Conservation (phyloP, 2,329 filamentous ascomycete genomes). For the Verticillium isaacii region DNA sequence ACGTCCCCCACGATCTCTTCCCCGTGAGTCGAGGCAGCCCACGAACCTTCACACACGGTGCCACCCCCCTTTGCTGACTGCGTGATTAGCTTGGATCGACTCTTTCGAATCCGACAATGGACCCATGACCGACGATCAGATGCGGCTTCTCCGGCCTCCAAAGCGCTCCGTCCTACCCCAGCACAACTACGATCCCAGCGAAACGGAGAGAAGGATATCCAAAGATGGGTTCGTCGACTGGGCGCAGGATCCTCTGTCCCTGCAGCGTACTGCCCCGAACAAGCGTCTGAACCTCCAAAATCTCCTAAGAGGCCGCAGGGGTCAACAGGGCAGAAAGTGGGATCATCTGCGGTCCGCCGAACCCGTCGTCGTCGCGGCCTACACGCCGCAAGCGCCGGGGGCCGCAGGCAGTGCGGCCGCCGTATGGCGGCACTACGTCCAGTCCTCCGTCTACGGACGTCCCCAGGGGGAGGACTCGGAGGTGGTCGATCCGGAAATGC, state of each 20-base stretch:
- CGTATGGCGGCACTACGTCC: slow-evolving; percentile 50
- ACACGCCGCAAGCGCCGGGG: slow-evolving; percentile 31
- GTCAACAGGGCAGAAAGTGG: slow-evolving; percentile 50
- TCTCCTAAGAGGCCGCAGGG: slow-evolving; percentile 41
- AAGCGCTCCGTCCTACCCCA: slow-evolving; percentile 31
- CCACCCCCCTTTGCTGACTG: background rate
- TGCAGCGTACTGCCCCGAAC: slow-evolving; percentile 24
- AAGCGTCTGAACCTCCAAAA: slow-evolving; percentile 34
- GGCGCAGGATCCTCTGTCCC: slow-evolving; percentile 28
- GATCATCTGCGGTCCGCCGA: slow-evolving; percentile 55
- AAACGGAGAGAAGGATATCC: slow-evolving; percentile 37
- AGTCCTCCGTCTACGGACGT: slow-evolving; percentile 47
- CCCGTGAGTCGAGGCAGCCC: slow-evolving; percentile 18
- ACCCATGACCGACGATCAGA: slow-evolving; percentile 29
- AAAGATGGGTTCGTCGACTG: slow-evolving; percentile 42
- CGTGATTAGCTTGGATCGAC: slow-evolving; percentile 40
- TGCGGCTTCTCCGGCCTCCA: slow-evolving; percentile 32
- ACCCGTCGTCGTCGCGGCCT: slow-evolving; percentile 52
- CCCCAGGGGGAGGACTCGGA: slow-evolving; percentile 41
- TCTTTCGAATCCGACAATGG: slow-evolving; percentile 40
- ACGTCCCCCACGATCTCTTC: slow-evolving; percentile 18
- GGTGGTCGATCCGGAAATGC: slow-evolving; percentile 39
- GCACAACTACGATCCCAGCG: slow-evolving; percentile 35
- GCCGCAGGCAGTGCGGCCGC: slow-evolving; percentile 19
- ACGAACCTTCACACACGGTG: background rate